Base-by-base conservation (phyloP, 768 basidiomycete genomes). In the Chlorophyllum brunneum region DNA sequence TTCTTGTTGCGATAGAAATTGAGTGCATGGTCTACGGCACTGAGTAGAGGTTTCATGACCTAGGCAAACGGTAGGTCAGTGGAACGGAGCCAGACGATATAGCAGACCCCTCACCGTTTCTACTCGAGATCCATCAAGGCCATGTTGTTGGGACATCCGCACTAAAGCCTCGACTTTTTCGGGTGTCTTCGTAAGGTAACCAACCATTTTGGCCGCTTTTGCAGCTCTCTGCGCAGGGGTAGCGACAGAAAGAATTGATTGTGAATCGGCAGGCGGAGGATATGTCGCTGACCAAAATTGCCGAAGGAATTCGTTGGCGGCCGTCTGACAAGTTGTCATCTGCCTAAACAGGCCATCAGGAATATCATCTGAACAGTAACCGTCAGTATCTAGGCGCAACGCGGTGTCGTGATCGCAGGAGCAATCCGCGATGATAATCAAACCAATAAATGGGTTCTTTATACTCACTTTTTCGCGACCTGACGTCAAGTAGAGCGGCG, bases 261-360 rank as follows among this genome's bases (percentile, higher is more conserved):
- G 51, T 11, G 51, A 53, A 43, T 88, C 88, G 15, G 77, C 71
- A 0, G 77, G 67, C 5, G 87, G 82, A 4, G 93, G 95, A 56
- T 92, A 88, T 44, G 89, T 80, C 1, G 92, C 81, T 2, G 85
- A 79, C 94, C 95, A 98, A 65, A 93, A 98, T 65, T 98, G 97
- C 24, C 95, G 85, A 11, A 99, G 75, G 65, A 98, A 97, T 64
- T 99, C 97, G 61, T 92, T 94, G 9, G 95, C 87, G 2, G 95
- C 88, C 1, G 92, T 92, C 63, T 97, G 93, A 61, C 90, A 92
- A 0, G 88, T 88, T 15, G 81, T 83, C 81, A 98, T 87, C 69
- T 93, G 85, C 50, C 82, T 76, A 60, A 91, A 83, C 33, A 95
- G 72, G 2, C 75, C 77, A 44, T 88, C 82, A 1, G 93, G 90